Evolutionary conservation across 2,329 filamentous ascomycete genomes (phyloP).

Genomic region (Hypoxylon rubiginosum): DNA sequence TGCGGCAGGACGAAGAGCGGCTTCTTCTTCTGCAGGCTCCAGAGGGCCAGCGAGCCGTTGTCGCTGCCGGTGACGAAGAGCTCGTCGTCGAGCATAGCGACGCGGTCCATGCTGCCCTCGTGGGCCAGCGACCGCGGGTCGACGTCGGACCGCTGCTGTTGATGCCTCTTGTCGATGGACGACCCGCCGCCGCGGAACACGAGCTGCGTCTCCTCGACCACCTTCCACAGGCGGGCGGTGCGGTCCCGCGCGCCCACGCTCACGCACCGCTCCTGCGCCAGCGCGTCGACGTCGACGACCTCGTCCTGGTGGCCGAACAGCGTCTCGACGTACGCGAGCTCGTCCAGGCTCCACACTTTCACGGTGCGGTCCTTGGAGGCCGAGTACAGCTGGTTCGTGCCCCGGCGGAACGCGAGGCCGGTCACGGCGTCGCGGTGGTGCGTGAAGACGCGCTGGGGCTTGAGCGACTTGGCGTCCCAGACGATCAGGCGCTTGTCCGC

Average conservation of each 20-base stretch:
- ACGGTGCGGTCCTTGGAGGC: slow-evolving; percentile 92
- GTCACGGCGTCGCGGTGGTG: slow-evolving; percentile 92
- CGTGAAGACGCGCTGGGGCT: slow-evolving; percentile 85
- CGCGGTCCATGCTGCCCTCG: slow-evolving; percentile 90
- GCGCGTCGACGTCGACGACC: slow-evolving; percentile 84
- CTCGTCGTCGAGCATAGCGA: slow-evolving; percentile 89
- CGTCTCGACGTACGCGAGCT: slow-evolving; percentile 89
- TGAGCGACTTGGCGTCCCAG: slow-evolving; percentile 85
- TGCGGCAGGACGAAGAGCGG: slow-evolving; percentile 83
- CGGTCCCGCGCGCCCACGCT: slow-evolving; percentile 92
- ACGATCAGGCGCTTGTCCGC: slow-evolving; percentile 87
- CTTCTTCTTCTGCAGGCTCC: slow-evolving; percentile 93
- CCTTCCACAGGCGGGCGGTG: slow-evolving; percentile 94
- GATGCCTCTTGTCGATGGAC: slow-evolving; percentile 67
- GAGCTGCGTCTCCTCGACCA: slow-evolving; percentile 93
- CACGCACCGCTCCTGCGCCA: slow-evolving; percentile 89
- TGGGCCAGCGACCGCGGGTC: slow-evolving; percentile 69
- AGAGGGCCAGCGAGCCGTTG: slow-evolving; percentile 87
- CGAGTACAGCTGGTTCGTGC: slow-evolving; percentile 93
- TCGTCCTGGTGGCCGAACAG: slow-evolving; percentile 96
- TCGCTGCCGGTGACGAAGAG: slow-evolving; percentile 95
- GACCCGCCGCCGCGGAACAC: slow-evolving; percentile 94
- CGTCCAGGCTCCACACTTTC: slow-evolving; percentile 94
- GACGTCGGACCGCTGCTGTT: slow-evolving; percentile 57
- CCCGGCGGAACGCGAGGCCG: slow-evolving; percentile 85